A percentile compares a stretch with the other conserved stretches of the same genome.
Conservation (phyloP, 2,329 filamentous ascomycete species). For the Bretziella fagacearum region DNA sequence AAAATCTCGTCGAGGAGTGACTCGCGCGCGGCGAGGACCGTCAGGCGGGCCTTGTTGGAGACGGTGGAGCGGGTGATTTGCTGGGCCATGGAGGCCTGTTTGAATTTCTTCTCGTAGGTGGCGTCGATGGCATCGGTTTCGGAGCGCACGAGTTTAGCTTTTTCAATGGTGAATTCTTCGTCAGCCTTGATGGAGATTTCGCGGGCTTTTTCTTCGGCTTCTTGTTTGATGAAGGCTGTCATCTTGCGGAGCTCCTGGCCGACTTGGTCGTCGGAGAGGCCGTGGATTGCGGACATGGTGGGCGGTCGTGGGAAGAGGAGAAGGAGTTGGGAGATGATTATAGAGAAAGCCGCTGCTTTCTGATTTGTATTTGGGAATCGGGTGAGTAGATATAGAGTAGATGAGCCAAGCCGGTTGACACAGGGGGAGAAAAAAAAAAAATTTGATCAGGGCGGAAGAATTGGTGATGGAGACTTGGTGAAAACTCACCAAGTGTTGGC, state of each 20-base stretch:
- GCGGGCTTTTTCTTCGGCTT: slow-evolving; percentile 88
- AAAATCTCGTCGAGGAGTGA: slow-evolving; percentile 84
- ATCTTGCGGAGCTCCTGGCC: slow-evolving; percentile 98
- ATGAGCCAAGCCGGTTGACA: not conserved
- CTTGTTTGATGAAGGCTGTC: slow-evolving; percentile 99
- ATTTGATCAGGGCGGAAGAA: not conserved
- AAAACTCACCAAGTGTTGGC: too few species aligned
- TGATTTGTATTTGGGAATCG: not conserved
- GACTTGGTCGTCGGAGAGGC: slow-evolving; percentile 97
- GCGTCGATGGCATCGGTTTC: slow-evolving; percentile 86
- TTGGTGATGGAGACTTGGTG: not conserved
- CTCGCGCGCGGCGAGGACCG: slow-evolving; percentile 73
- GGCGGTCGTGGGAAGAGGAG: not conserved
- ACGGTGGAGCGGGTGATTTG: slow-evolving; percentile 95
- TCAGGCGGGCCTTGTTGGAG: slow-evolving; percentile 87
- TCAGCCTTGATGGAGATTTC: slow-evolving; percentile 98
- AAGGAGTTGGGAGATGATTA: not conserved
- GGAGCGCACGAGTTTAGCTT: slow-evolving; percentile 93
- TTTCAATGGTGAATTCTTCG: slow-evolving; percentile 97
- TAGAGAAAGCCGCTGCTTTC: not conserved
- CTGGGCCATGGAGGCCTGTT: slow-evolving; percentile 94
- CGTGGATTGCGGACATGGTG: slow-evolving; percentile 40
- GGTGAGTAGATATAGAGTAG: not conserved
- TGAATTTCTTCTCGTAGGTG: slow-evolving; percentile 97
- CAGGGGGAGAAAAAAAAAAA: not conserved